phyloP scores from a whole-genome alignment of 164 flowering plant genomes.

The Akebia trifoliata region DNA sequence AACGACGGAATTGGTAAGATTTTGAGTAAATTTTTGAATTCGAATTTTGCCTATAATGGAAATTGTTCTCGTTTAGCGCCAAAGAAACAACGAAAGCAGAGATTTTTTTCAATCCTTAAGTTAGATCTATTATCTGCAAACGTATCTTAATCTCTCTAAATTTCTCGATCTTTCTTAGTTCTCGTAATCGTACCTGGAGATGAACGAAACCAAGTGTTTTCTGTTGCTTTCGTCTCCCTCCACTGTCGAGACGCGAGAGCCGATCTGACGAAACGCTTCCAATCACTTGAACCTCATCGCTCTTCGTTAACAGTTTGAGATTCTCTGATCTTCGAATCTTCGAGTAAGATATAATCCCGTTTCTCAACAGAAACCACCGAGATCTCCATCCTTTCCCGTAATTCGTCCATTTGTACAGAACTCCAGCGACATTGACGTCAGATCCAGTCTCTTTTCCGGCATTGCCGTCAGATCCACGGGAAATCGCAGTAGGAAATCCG shows the following conservation, averaged over 20 bases:
- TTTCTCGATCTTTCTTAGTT: not conserved
- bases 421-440: constrained; percentile 58
- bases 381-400: constrained; percentile 96
- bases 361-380: constrained; percentile 66
- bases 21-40: constrained; percentile 1
- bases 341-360: constrained; percentile 74
- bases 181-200: constrained; percentile 50
- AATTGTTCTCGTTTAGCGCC: constrained; percentile 5
- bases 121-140: no score
- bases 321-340: constrained; percentile 54
- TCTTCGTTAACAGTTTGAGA: constrained; percentile 16
- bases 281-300: constrained; percentile 55
- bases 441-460: constrained; percentile 34
- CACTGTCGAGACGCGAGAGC: constrained; percentile 23
- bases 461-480: constrained; percentile 44
- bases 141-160: not conserved
- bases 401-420: constrained; percentile 90
- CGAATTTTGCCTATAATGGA: constrained; percentile 1
- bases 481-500: constrained; percentile 16
- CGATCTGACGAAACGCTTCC: constrained; percentile 45
- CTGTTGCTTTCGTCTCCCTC: constrained; percentile 39
- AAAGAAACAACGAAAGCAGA: constrained; percentile 1
- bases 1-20: constrained; percentile 10
- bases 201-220: constrained; percentile 58
- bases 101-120: no score